Percentiles rank a stretch among this genome's conserved stretches.
These are phyloP conservation scores for Coemansia sp. DNA, from an alignment of 192 early-diverging fungal genomes.

Conservation along the genomic window DNA sequence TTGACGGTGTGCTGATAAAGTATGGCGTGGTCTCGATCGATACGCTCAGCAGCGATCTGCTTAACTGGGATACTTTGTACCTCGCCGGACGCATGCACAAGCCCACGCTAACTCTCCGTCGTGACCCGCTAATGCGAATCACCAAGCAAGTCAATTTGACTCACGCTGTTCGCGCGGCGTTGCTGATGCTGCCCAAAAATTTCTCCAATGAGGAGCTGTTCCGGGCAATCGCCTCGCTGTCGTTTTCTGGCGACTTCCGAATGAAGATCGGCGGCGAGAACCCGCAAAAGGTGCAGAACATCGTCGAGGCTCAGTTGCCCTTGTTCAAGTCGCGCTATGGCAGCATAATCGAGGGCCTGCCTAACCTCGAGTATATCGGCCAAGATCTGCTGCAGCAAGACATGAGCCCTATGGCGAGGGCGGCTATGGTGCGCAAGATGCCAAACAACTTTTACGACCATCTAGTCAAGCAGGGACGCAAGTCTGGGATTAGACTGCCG, in stretches of 20 bases:
- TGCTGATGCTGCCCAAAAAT: constrained; percentile 79
- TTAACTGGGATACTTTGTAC: constrained; percentile 96
- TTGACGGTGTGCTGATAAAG: constrained; percentile 87
- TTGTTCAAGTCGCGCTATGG: constrained; percentile 53
- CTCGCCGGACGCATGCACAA: constrained; percentile 97
- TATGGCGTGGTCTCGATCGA: constrained; percentile 98
- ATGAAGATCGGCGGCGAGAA: constrained; percentile 94
- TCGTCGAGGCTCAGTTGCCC: constrained; percentile 74
- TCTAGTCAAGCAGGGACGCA: constrained; percentile 53
- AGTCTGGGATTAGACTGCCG: constrained; percentile 32
- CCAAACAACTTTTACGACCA: constrained; percentile 75
- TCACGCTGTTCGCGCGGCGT: constrained; percentile 79
- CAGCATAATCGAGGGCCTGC: constrained; percentile 55
- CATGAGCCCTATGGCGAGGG: constrained; percentile 62
- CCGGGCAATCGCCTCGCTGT: constrained; percentile 78
- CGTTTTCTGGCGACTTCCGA: constrained; percentile 92
- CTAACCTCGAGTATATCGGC: constrained; percentile 51
- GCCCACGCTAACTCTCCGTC: constrained; percentile 62
- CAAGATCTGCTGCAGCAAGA: constrained; percentile 62
- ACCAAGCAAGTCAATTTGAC: constrained; percentile 81
- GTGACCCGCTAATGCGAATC: constrained; percentile 53
- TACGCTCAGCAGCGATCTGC: constrained; percentile 80
- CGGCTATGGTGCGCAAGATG: constrained; percentile 76
- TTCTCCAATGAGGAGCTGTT: constrained; percentile 87
- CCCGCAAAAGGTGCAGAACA: constrained; percentile 94